A percentile compares a stretch with the other conserved stretches of the same genome.
Conservation (phyloP, 2,329 filamentous ascomycete species). For the Monascus ruber region DNA sequence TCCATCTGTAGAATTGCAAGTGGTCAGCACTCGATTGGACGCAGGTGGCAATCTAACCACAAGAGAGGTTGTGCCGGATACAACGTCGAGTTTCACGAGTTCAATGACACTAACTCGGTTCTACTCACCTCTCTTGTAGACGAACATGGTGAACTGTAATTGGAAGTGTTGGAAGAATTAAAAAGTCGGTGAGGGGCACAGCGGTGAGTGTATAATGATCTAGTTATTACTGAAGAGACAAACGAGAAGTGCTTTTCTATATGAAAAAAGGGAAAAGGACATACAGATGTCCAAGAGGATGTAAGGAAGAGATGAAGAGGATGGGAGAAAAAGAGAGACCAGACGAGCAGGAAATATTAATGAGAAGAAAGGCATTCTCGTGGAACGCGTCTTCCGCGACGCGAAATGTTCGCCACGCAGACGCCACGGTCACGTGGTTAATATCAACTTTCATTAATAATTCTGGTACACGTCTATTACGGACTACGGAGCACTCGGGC, state of each 20-base stretch:
- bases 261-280: conserved; percentile 4
- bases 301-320: conserved; percentile 6
- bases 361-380: too few relatives aligned
- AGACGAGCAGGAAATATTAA: conserved; percentile 8
- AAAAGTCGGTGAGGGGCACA: conserved; percentile 5
- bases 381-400: conserved; percentile 4
- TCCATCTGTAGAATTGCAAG: conserved; percentile 54
- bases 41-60: conserved; percentile 8
- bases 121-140: conserved; percentile 50
- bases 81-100: not conserved
- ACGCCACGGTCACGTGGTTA: too few relatives aligned
- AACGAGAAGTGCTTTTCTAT: not conserved
- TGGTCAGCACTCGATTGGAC: conserved; percentile 9
- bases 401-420: too few relatives aligned
- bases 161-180: conserved; percentile 2
- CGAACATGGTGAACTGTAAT: conserved; percentile 41
- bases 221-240: conserved; percentile 4
- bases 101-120: too few relatives aligned
- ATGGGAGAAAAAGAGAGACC: conserved; percentile 14
- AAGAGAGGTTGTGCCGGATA: not conserved
- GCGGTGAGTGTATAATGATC: conserved; percentile 13
- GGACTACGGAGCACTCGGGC: too few relatives aligned
- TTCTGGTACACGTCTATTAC: too few relatives aligned
- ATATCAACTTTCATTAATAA: too few relatives aligned
- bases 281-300: conserved; percentile 4